Conservation (phyloP, 305 asterid genomes). For the Fraxinus dipetala region DNA sequence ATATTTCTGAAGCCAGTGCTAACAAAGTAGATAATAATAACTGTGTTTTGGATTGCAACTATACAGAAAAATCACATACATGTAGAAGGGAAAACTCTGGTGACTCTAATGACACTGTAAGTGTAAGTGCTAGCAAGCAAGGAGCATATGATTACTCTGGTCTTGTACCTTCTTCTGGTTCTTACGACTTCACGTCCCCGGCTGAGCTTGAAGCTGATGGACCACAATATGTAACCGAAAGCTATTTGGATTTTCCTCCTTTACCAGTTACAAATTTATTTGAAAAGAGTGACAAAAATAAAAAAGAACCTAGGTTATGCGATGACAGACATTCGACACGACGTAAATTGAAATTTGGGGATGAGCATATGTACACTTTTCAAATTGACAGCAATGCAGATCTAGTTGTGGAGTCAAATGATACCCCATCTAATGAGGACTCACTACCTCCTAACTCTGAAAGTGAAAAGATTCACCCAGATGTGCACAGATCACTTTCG, state of each 20-base stretch:
- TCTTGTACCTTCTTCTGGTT: conserved; percentile 50
- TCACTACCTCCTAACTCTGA: conserved; percentile 41
- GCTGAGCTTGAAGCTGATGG: conserved; percentile 43
- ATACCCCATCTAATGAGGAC: conserved; percentile 42
- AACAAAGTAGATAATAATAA: conserved; percentile 36
- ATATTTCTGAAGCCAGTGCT: conserved; percentile 40
- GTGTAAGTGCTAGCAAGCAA: conserved; percentile 56
- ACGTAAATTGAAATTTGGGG: conserved; percentile 59
- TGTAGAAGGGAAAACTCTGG: conserved; percentile 43
- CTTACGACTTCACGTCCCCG: conserved; percentile 43
- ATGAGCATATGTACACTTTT: conserved; percentile 78
- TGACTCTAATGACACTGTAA: conserved; percentile 66
- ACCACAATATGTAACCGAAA: conserved; percentile 42
- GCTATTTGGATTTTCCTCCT: conserved; percentile 75
- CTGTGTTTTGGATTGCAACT: conserved; percentile 17
- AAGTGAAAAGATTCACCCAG: conserved; percentile 41
- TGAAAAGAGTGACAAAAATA: conserved; percentile 47
- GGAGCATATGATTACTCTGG: conserved; percentile 65
- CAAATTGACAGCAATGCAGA: conserved; percentile 75
- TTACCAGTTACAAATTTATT: conserved; percentile 80
- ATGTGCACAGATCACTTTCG: conserved; percentile 34
- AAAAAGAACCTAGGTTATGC: conserved; percentile 45
- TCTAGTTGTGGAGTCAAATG: conserved; percentile 71
- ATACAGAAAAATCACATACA: not conserved
- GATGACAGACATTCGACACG: conserved; percentile 50